A percentile compares a stretch with the other conserved stretches of the same genome.
phyloP scores from a whole-genome alignment of 768 basidiomycete species.

The Sistotremastrum suecicum region DNA sequence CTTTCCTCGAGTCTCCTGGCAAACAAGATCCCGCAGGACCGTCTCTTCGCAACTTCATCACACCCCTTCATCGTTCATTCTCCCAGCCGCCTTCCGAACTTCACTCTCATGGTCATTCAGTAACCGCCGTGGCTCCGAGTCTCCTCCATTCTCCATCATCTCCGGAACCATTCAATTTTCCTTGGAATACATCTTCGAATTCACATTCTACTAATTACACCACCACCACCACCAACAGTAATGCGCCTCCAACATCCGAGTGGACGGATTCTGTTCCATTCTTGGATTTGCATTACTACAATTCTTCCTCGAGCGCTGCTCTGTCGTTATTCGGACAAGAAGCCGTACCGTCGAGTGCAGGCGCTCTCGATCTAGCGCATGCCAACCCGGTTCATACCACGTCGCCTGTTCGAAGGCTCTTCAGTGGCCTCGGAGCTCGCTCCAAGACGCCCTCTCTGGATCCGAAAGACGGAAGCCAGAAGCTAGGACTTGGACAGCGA shows the following conservation, averaged over 20 bases:
- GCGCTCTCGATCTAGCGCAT: constrained; percentile 38
- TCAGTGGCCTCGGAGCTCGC: constrained; percentile 13
- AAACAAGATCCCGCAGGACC: constrained; percentile 27
- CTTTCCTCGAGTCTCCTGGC: constrained; percentile 9
- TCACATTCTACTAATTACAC: constrained; percentile 1
- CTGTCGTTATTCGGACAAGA: constrained; percentile 9
- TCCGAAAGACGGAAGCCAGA: constrained; percentile 10
- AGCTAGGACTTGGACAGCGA: constrained; percentile 3
- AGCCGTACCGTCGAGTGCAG: constrained; percentile 21
- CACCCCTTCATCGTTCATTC: constrained; percentile 26
- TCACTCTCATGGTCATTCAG: constrained; percentile 19
- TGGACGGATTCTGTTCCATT: constrained; percentile 44
- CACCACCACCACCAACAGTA: constrained; percentile 10
- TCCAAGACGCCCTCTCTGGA: constrained; percentile 19
- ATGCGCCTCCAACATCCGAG: constrained; percentile 18
- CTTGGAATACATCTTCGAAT: not conserved
- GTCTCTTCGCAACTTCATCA: constrained; percentile 17
- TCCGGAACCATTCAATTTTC: not conserved
- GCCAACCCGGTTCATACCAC: constrained; percentile 12
- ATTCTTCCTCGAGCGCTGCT: constrained; percentile 14
- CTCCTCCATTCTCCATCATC: not conserved
- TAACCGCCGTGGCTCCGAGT: constrained; percentile 11
- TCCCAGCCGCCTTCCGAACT: constrained; percentile 45
- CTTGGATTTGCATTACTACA: constrained; percentile 62
- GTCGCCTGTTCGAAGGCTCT: constrained; percentile 13